Conservation (phyloP, 2,329 filamentous ascomycete genomes). For the Lasiodiplodia theobromae region DNA sequence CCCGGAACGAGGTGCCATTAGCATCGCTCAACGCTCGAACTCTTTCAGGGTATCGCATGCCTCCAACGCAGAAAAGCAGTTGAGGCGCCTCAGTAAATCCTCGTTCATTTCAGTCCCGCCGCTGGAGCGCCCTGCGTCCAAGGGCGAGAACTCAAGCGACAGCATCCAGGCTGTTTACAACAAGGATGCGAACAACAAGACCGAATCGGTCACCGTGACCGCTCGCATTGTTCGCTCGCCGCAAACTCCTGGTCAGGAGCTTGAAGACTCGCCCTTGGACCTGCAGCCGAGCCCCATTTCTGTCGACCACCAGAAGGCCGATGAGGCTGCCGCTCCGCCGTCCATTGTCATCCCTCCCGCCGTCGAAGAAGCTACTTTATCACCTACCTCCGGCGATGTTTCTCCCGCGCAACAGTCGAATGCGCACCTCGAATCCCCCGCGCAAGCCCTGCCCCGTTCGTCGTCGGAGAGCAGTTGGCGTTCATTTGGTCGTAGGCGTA, state of each 20-base stretch:
- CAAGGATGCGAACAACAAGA: conserved; percentile 49
- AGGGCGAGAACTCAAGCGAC: conserved; percentile 25
- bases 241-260: conserved; percentile 40
- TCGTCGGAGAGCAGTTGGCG: conserved; percentile 51
- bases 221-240: conserved; percentile 74
- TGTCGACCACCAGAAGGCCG: conserved; percentile 58
- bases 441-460: conserved; percentile 41
- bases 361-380: conserved; percentile 31
- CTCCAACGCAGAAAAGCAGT: conserved; percentile 38
- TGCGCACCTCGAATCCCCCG: conserved; percentile 20
- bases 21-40: conserved; percentile 46
- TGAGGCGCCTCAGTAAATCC: conserved; percentile 40
- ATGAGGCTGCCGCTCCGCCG: conserved; percentile 36
- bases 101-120: conserved; percentile 35
- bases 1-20: conserved; percentile 40
- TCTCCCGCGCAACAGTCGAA: conserved; percentile 21
- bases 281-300: conserved; percentile 64
- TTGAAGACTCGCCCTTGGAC: conserved; percentile 61
- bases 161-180: conserved; percentile 48
- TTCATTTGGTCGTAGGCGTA: conserved; percentile 46
- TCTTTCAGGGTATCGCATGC: conserved; percentile 47
- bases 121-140: conserved; percentile 19
- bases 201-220: conserved; percentile 87
- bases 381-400: conserved; percentile 19
- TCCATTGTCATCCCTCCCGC: conserved; percentile 37